Base-by-base conservation (phyloP, 768 basidiomycete genomes). In the Postia placenta region DNA sequence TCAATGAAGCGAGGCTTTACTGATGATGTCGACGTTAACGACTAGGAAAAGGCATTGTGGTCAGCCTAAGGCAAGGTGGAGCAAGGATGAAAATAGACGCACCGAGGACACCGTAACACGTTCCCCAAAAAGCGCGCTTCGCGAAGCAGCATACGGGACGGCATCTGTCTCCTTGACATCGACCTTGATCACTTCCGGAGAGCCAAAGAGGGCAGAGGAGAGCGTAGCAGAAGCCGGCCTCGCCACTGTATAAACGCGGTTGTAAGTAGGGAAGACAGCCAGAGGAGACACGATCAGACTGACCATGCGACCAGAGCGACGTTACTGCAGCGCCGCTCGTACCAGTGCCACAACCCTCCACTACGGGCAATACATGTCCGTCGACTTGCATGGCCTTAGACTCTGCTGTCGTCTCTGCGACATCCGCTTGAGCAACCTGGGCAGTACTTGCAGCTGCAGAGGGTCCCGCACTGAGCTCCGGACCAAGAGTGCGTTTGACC, bases 101-200 rank as follows among this genome's bases (percentile, higher is more conserved):
- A 33, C 30, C 9, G 15, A 7, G 30, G 15, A 7, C 9, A 15
- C 30, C 7, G 30, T 33, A 15, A 15, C 30, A 7, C 30, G 17
- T 42, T 49, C 7, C 9, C 59, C 58, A 19, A 83, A 78, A 45
- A 83, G 62, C 11, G 72, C 57, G 63, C 76, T 81, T 37, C 56
- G 56, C 11, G 69, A 52, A 20, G 73, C 61, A 2, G 65, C 56
- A 40, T 51, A 54, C 11, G 38, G 19, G 17, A 36, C 30, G 5
- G 40, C 23, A 12, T 49, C 42, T 12, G 22, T 0, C 24, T 20
- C 24, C 37, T 47, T 39, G 6, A 47, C 26, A 17, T 27, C 46
- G 12, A 50, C 46, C 25, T 27, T 26, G 9, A 25, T 25, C 46
- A 24, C 45, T 7, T 48, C 26, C 14, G 52, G 22, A 11, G 45